Conservation (phyloP, 441 rosid genomes). For the Manihot esculenta region DNA sequence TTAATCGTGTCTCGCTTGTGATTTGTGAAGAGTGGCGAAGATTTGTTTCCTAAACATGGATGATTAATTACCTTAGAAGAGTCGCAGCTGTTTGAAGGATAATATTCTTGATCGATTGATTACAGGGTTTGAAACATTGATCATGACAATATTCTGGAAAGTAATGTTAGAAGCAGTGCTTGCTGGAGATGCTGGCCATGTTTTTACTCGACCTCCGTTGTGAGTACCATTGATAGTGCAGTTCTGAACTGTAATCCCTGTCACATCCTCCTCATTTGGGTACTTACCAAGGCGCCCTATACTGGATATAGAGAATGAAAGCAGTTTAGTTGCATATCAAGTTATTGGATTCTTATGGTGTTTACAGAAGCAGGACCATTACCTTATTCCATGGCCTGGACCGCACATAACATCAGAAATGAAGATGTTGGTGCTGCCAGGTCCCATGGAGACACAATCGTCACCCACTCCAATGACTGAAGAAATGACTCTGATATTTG, state of each 20-base stretch:
- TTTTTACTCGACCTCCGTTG: conserved; percentile 52
- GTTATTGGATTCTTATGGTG: too few species aligned
- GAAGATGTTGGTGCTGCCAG: conserved; percentile 46
- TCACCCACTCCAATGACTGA: conserved; percentile 56
- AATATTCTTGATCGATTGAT: conserved; percentile 55
- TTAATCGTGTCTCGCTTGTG: neutral
- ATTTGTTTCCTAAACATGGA: neutral
- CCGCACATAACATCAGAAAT: conserved; percentile 39
- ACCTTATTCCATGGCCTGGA: conserved; percentile 77
- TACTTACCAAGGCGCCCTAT: conserved; percentile 51
- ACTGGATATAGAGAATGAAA: conserved; percentile 21
- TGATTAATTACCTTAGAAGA: conserved; percentile 28
- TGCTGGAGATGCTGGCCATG: conserved; percentile 43
- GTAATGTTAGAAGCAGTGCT: conserved; percentile 42
- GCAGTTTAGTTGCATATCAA: too few species aligned
- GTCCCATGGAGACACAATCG: conserved; percentile 59
- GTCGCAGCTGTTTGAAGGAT: conserved; percentile 39
- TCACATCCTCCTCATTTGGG: conserved; percentile 24
- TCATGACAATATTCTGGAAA: conserved; percentile 44
- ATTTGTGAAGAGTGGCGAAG: neutral
- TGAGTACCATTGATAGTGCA: conserved; percentile 47
- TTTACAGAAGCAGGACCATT: neutral
- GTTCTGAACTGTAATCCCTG: conserved; percentile 35
- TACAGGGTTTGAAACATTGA: conserved; percentile 57
- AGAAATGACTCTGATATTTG: conserved; percentile 34